Conservation (phyloP, 306 rosid species). For the Rosa chinensis region DNA sequence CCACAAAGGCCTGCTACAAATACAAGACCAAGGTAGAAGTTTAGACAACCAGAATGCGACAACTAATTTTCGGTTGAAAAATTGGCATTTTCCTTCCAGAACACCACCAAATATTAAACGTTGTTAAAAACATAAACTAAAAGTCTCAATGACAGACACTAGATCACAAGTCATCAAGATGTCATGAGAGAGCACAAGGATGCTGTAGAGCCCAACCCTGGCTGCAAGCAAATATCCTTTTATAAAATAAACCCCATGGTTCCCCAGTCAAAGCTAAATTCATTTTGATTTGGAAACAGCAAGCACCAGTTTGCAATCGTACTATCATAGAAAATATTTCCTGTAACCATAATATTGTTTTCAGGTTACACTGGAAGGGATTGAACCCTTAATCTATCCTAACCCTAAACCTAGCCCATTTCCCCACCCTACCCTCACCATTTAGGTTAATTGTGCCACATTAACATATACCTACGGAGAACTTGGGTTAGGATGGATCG, state of each 20-base stretch:
- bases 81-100: not conserved
- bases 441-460: not conserved
- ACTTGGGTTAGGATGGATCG: slow-evolving; percentile 3
- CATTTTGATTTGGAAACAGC: not conserved
- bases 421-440: not conserved
- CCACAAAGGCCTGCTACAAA: not conserved
- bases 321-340: not conserved
- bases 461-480: not conserved
- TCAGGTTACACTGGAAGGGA: not conserved
- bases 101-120: not conserved
- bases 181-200: not conserved
- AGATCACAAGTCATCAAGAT: not conserved
- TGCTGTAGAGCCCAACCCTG: not conserved
- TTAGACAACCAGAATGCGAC: not conserved
- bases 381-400: not conserved
- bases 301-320: not conserved
- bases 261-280: not conserved
- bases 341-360: not conserved
- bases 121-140: not conserved
- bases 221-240: not conserved
- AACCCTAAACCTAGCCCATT: not conserved
- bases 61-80: not conserved
- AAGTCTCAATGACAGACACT: not conserved
- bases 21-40: not conserved
- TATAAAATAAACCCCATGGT: not conserved